Percentiles rank a stretch among this genome's conserved stretches.
phyloP scores from a whole-genome alignment of 208 protist genomes.

The Wallacemonas sp. region DNA sequence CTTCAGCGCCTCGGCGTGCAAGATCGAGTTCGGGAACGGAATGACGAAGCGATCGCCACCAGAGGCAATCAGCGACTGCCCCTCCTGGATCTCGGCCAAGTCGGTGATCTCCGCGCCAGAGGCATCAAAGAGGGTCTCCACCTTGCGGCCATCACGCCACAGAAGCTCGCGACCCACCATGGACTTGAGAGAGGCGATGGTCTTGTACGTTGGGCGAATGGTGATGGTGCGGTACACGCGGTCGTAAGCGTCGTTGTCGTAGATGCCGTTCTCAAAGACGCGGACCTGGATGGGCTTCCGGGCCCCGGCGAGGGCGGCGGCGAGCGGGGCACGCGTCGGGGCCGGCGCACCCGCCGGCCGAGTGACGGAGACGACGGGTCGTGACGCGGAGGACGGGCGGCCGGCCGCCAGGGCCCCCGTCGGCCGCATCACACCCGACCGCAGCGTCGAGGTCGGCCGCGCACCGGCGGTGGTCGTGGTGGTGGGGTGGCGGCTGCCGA shows the following conservation, averaged over 20 bases:
- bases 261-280: constrained; percentile 89
- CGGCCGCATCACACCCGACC: constrained; percentile 26
- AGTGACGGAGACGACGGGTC: background rate
- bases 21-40: constrained; percentile 66
- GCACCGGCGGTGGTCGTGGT: constrained; percentile 12
- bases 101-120: constrained; percentile 64
- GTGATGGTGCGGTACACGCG: constrained; percentile 78
- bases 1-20: constrained; percentile 71
- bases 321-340: constrained; percentile 3
- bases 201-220: constrained; percentile 83
- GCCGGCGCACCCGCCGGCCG: background rate
- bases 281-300: constrained; percentile 65
- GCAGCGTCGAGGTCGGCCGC: background rate
- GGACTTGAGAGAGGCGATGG: constrained; percentile 62
- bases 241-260: constrained; percentile 69
- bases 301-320: background rate
- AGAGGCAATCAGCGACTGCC: constrained; percentile 75
- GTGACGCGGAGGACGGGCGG: background rate
- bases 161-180: constrained; percentile 80
- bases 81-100: constrained; percentile 58
- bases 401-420: background rate
- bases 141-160: constrained; percentile 77
- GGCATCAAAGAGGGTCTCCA: constrained; percentile 80
- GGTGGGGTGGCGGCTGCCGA: background rate
- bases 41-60: constrained; percentile 85